Evolutionary conservation across 352 stramenopile species (phyloP), one percentile per base, ranked within the genome.

Genomic region (Globisporangium megalacanthum): DNA sequence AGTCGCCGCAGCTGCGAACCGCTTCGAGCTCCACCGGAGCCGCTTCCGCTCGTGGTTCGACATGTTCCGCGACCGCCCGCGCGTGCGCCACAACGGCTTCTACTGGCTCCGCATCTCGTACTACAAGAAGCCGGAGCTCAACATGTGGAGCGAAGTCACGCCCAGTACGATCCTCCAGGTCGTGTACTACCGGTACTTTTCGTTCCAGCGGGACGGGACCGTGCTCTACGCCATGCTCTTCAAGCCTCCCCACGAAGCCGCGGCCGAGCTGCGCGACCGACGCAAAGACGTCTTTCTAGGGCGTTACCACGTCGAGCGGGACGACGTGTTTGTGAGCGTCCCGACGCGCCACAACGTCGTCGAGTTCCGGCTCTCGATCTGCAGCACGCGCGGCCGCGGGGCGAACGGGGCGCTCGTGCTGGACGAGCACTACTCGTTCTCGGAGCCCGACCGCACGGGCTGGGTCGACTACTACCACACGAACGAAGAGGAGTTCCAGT

Each of bases 101-200:
- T 93, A 93, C 66, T 85, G 69, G 61, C 77, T 91, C 50, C 78
- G 78, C 49, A 73, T 87, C 14, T 80, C 70, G 58, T 91, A 93
- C 69, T 89, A 90, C 72, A 91, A 93, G 71, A 90, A 88, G 61
- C 80, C 83, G 13, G 80, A 93, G 67, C 66, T 87, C 56, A 93
- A 86, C 65, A 90, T 93, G 81, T 92, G 79, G 80, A 84, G 67
- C 31, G 83, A 92, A 13, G 76, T 88, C 20, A 56, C 64, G 15
- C 72, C 79, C 0, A 77, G 75, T 35, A 86, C 83, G 60, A 89
- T 93, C 62, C 67, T 93, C 11, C 79, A 86, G 58, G 81, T 85
- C 39, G 73, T 91, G 29, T 91, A 93, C 67, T 93, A 93, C 66
- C 78, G 83, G 48, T 91, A 91, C 62, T 89, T 93, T 35, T 82